phyloP scores from a whole-genome alignment of 2,329 filamentous ascomycete genomes.

The Colletotrichum tanaceti region DNA sequence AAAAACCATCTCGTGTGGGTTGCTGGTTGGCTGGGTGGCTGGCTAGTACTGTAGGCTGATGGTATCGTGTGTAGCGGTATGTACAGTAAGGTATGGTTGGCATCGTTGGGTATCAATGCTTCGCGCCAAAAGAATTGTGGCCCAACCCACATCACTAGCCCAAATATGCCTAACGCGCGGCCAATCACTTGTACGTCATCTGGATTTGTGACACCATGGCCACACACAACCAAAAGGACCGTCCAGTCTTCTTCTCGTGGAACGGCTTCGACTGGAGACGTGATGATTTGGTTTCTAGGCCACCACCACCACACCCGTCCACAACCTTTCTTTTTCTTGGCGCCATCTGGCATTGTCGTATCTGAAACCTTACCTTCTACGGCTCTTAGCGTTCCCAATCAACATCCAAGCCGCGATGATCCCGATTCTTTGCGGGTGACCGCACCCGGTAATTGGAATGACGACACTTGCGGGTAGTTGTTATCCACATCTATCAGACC shows the following conservation, averaged over 20 bases:
- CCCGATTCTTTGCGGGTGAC: constrained; percentile 12
- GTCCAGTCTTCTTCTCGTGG: background rate
- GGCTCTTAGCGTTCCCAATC: constrained; percentile 13
- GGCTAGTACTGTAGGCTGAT: background rate
- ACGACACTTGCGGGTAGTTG: constrained; percentile 31
- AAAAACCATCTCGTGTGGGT: background rate
- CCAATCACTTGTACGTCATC: constrained; percentile 37
- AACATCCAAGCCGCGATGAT: constrained; percentile 13
- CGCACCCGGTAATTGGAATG: constrained; percentile 33
- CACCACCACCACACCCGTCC: background rate
- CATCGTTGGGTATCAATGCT: constrained; percentile 55
- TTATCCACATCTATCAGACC: constrained; percentile 25
- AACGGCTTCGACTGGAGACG: constrained; percentile 9
- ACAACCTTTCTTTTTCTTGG: background rate
- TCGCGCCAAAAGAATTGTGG: constrained; percentile 49
- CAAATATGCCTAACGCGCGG: constrained; percentile 34
- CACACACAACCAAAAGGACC: constrained; percentile 20
- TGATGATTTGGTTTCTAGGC: background rate
- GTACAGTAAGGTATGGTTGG: constrained; percentile 26
- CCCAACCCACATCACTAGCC: constrained; percentile 47
- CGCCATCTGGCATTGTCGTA: background rate
- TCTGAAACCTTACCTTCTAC: background rate
- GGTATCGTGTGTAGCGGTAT: background rate
- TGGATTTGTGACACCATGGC: constrained; percentile 22
- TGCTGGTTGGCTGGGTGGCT: constrained; percentile 1